These are phyloP conservation scores for Lepidium aucheri DNA, from an alignment of 345 rosid genomes.

Conservation along the genomic window DNA sequence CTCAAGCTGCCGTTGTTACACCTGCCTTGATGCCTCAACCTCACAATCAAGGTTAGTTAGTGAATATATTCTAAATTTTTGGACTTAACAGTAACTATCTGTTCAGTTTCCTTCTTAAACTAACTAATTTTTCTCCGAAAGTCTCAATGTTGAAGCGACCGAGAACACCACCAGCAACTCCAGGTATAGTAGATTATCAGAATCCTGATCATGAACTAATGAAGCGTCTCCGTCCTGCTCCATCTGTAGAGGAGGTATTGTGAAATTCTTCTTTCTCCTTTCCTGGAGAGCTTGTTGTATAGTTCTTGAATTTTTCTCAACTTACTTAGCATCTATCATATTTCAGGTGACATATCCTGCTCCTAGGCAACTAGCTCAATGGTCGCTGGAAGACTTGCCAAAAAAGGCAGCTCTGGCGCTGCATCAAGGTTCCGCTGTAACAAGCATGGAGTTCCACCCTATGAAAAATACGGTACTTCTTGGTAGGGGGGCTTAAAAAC, in stretches of 20 bases:
- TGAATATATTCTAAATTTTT: background rate
- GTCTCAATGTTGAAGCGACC: constrained; percentile 62
- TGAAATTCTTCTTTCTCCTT: background rate
- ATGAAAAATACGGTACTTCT: constrained; percentile 57
- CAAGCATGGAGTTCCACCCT: constrained; percentile 94
- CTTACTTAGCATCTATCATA: background rate
- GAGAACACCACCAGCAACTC: constrained; percentile 55
- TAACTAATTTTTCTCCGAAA: constrained; percentile 17
- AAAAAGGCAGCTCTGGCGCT: constrained; percentile 54
- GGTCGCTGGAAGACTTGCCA: constrained; percentile 82
- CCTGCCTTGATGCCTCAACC: constrained; percentile 69
- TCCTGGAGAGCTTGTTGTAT: constrained; percentile 6
- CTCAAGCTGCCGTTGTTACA: constrained; percentile 81
- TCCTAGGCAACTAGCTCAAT: constrained; percentile 43
- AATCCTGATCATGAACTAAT: constrained; percentile 71
- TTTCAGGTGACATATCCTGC: constrained; percentile 64
- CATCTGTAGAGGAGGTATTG: constrained; percentile 70
- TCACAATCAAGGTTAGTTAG: constrained; percentile 64
- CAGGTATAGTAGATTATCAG: constrained; percentile 76
- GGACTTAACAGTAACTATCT: background rate
- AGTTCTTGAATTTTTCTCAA: background rate
- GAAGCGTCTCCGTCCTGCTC: constrained; percentile 70
- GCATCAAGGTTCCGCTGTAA: constrained; percentile 71
- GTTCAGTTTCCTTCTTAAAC: background rate
- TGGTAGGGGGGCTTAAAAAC: constrained; percentile 37